These are phyloP conservation scores for Suaeda aralocaspica DNA, from an alignment of 148 eudicot species.

Conservation along the genomic window DNA sequence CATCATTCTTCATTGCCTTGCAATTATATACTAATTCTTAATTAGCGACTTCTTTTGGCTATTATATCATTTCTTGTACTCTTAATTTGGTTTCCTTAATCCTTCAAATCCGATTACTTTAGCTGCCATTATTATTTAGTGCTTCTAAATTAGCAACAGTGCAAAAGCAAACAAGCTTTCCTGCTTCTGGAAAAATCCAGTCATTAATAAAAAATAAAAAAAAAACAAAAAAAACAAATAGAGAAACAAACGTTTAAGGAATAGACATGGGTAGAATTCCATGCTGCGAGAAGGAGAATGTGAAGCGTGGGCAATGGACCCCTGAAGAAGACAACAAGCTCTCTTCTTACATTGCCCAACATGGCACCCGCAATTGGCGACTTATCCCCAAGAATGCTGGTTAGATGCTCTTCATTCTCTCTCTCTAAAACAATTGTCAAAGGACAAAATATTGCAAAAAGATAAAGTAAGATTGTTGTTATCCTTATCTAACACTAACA, in stretches of 20 bases:
- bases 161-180: not conserved
- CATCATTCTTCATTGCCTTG: constrained; percentile 6
- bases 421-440: too few relatives aligned
- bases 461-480: not conserved
- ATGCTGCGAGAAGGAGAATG: constrained; percentile 89
- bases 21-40: constrained; percentile 12
- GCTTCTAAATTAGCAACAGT: not conserved
- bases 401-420: constrained; percentile 7
- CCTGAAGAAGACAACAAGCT: constrained; percentile 98
- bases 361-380: constrained; percentile 95
- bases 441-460: too few relatives aligned
- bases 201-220: not conserved
- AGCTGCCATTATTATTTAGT: constrained; percentile 4
- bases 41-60: not conserved
- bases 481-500: not conserved
- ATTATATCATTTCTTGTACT: not conserved
- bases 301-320: constrained; percentile 95
- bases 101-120: not conserved
- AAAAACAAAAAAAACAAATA: not conserved
- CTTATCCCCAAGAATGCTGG: constrained; percentile 95
- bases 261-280: constrained; percentile 76
- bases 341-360: constrained; percentile 87
- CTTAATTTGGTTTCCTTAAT: not conserved
- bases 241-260: not conserved
- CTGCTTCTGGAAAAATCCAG: not conserved